Percentiles rank a stretch among this genome's conserved stretches.
Evolutionary conservation across 495 filamentous ascomycete genomes (phyloP).

Genomic region (Daldinia caldariorum): DNA sequence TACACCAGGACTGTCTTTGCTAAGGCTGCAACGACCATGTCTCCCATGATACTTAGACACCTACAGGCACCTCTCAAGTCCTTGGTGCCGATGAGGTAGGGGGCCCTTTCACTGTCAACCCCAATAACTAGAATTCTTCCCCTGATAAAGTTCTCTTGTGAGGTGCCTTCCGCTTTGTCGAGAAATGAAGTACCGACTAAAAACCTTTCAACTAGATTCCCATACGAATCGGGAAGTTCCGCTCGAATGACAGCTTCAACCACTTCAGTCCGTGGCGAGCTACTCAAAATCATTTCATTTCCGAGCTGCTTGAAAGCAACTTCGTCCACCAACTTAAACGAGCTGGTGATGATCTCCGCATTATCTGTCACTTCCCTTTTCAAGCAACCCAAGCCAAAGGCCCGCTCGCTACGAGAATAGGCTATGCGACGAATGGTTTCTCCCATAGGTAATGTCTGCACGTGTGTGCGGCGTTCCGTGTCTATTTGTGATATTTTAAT

Average conservation of each 20-base stretch:
- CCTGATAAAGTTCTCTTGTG: constrained; percentile 55
- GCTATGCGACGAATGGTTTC: constrained; percentile 89
- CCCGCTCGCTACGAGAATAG: constrained; percentile 80
- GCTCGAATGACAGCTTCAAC: constrained; percentile 86
- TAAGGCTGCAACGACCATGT: constrained; percentile 83
- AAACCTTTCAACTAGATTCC: constrained; percentile 78
- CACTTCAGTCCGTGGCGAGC: constrained; percentile 73
- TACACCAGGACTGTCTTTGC: constrained; percentile 84
- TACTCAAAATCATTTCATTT: constrained; percentile 53
- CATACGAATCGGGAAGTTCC: constrained; percentile 70
- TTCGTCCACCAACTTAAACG: constrained; percentile 64
- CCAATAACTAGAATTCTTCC: constrained; percentile 89
- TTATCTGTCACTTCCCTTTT: constrained; percentile 62
- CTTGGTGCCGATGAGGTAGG: constrained; percentile 72
- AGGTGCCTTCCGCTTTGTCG: constrained; percentile 60
- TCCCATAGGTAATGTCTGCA: constrained; percentile 77
- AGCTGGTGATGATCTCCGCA: constrained; percentile 60
- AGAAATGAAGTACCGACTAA: constrained; percentile 86
- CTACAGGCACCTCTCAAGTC: constrained; percentile 80
- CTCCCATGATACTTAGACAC: constrained; percentile 75
- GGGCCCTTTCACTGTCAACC: constrained; percentile 74
- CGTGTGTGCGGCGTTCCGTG: constrained; percentile 84
- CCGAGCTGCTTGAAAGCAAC: constrained; percentile 59
- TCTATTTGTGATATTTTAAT: constrained; percentile 87
- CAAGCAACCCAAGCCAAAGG: constrained; percentile 88